Percentiles rank a stretch among this genome's conserved stretches.
Evolutionary conservation across 2,329 filamentous ascomycete species (phyloP).

Genomic region (Colletotrichum australisinense): DNA sequence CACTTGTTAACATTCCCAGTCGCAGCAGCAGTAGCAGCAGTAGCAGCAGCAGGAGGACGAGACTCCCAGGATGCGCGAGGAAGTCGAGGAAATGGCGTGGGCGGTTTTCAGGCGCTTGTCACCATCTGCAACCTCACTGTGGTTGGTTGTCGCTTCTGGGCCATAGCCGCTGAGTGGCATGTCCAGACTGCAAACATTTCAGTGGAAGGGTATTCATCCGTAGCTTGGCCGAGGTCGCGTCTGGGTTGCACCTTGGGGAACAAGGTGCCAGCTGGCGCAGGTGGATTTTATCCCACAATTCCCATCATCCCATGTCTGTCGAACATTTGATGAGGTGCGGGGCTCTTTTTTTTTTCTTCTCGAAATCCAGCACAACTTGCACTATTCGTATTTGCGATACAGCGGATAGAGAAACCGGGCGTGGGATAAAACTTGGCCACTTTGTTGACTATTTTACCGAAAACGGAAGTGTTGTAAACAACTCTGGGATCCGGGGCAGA

Average conservation of each 20-base stretch:
- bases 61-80: too few species aligned
- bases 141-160: too few species aligned
- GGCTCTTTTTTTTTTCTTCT: background rate
- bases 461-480: conserved; percentile 2
- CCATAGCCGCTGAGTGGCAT: too few species aligned
- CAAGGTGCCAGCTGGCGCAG: background rate
- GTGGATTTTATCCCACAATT: background rate
- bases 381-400: background rate
- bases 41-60: too few species aligned
- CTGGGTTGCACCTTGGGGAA: background rate
- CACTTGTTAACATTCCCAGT: too few species aligned
- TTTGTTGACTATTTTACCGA: background rate
- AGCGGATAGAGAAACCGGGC: too few species aligned
- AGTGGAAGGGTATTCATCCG: background rate
- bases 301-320: background rate
- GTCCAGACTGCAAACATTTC: background rate
- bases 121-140: too few species aligned
- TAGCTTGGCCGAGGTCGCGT: background rate
- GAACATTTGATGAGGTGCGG: background rate
- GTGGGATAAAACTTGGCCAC: background rate
- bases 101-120: background rate
- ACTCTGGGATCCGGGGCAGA: background rate
- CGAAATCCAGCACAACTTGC: background rate
- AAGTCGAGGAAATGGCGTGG: background rate
- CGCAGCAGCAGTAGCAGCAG: too few species aligned